Conservation (phyloP, 1,284 basidiomycete genomes). For the Pholiota adiposa region DNA sequence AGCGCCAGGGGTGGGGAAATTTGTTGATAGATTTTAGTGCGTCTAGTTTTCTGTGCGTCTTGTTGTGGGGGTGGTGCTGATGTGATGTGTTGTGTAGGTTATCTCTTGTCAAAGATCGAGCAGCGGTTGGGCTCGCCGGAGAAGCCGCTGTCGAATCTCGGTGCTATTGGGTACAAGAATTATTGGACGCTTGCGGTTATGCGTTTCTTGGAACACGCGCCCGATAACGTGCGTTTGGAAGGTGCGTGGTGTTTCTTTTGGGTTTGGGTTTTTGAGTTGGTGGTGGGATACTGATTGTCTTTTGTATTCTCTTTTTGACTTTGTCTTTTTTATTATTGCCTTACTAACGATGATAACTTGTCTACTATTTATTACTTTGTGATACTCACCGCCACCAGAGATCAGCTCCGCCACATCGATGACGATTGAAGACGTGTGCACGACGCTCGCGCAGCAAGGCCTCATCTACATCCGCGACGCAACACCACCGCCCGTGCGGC, state of each 20-base stretch:
- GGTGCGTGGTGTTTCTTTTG: conserved; percentile 46
- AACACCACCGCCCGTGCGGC: conserved; percentile 55
- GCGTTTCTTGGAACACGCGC: conserved; percentile 72
- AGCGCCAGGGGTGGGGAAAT: conserved; percentile 95
- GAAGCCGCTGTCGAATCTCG: conserved; percentile 89
- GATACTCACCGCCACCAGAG: conserved; percentile 49
- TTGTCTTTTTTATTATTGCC: neutral
- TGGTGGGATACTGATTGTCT: too few species aligned
- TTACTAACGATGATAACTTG: neutral
- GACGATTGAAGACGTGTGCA: conserved; percentile 88
- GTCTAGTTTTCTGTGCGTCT: conserved; percentile 38
- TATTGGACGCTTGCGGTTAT: conserved; percentile 97
- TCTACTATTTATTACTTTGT: too few species aligned
- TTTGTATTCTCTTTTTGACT: too few species aligned
- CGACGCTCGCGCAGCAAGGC: conserved; percentile 75
- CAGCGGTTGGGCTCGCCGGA: conserved; percentile 88
- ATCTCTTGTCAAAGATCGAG: conserved; percentile 95
- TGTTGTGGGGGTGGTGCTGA: too few species aligned
- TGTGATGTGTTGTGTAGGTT: conserved; percentile 63
- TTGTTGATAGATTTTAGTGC: conserved; percentile 95
- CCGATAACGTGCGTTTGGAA: conserved; percentile 71
- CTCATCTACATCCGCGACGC: conserved; percentile 73
- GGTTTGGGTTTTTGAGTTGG: neutral
- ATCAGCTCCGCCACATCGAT: conserved; percentile 89
- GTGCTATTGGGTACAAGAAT: conserved; percentile 90